Conservation (phyloP, 495 filamentous ascomycete species). For the Penicillium silybi region DNA sequence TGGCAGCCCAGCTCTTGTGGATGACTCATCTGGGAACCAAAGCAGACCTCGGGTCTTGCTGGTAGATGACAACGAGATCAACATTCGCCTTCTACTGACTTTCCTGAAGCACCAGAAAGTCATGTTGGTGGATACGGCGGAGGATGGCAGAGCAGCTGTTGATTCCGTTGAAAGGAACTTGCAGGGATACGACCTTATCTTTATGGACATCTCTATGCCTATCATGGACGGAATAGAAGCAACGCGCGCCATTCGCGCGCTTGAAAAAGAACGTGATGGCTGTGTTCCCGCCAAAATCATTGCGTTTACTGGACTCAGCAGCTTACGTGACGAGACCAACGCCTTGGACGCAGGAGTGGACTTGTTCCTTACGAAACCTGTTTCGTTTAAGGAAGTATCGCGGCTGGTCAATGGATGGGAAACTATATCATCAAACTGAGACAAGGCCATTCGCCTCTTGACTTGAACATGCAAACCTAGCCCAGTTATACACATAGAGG, state of each 20-base stretch:
- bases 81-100: slow-evolving; percentile 58
- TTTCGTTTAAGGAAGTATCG: slow-evolving; percentile 46
- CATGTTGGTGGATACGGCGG: slow-evolving; percentile 36
- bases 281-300: slow-evolving; percentile 50
- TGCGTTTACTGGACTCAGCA: slow-evolving; percentile 46
- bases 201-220: slow-evolving; percentile 70
- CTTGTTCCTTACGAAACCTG: slow-evolving; percentile 68
- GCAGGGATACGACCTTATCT: slow-evolving; percentile 47
- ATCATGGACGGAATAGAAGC: slow-evolving; percentile 70
- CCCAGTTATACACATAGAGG: neutral
- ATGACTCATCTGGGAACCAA: neutral
- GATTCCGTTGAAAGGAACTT: slow-evolving; percentile 35
- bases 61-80: slow-evolving; percentile 72
- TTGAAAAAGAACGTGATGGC: slow-evolving; percentile 44
- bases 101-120: slow-evolving; percentile 50
- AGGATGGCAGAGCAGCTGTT: slow-evolving; percentile 48
- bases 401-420: slow-evolving; percentile 41
- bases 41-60: slow-evolving; percentile 46
- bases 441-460: neutral
- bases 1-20: neutral
- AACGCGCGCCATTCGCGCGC: slow-evolving; percentile 56
- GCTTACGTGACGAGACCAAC: slow-evolving; percentile 56
- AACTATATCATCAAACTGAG: neutral
- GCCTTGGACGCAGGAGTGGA: slow-evolving; percentile 64
- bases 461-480: neutral